Evolutionary conservation across 1,284 basidiomycete species (phyloP).

Genomic region (Neolentinus lepideus): DNA sequence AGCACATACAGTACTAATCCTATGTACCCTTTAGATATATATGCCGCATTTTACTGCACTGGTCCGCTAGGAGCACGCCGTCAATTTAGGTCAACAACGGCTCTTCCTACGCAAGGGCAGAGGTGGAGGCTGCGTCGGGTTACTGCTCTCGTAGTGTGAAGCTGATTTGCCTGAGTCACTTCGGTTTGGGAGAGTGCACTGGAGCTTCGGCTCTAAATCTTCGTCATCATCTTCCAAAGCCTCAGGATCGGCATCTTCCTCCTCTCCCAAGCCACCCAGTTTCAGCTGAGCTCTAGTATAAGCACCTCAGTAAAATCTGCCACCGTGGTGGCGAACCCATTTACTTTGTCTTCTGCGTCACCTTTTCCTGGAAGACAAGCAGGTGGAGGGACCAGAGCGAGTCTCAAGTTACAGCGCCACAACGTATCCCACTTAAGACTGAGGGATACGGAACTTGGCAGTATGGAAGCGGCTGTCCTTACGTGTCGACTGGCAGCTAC

Average conservation of each 20-base stretch:
- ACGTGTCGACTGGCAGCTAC: conserved; percentile 9
- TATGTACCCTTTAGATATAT: background rate
- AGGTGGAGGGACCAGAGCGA: conserved; percentile 8
- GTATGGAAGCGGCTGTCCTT: conserved; percentile 17
- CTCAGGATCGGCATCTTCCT: background rate
- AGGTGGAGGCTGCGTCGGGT: background rate
- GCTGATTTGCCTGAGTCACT: background rate
- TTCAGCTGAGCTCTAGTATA: background rate
- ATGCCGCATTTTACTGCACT: background rate
- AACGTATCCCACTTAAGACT: background rate
- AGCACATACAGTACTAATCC: too few relatives aligned
- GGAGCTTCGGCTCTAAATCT: background rate
- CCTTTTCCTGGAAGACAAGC: conserved; percentile 6
- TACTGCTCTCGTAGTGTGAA: background rate
- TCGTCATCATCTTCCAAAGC: background rate
- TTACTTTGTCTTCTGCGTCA: background rate
- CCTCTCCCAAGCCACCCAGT: background rate
- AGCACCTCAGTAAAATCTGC: background rate
- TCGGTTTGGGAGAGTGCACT: background rate
- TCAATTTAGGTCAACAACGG: background rate
- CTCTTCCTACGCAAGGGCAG: conserved; percentile 3
- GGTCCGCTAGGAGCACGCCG: background rate
- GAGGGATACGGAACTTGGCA: conserved; percentile 11
- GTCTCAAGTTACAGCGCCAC: background rate
- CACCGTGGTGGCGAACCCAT: conserved; percentile 2